Conservation (phyloP, 257 asterid genomes). For the Solanum chmielewskii region DNA sequence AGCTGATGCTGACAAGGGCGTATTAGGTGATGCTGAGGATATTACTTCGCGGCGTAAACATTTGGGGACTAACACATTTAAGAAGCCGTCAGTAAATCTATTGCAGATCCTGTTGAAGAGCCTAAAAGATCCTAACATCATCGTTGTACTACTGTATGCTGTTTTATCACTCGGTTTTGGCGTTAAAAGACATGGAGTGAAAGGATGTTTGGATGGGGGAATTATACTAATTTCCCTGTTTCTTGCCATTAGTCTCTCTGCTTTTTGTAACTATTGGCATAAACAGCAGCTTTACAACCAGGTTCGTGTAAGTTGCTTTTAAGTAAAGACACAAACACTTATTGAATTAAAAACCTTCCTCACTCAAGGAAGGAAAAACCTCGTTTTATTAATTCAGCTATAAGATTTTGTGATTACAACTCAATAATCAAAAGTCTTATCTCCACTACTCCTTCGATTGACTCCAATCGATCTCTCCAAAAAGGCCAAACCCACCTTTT, state of each 20-base stretch:
- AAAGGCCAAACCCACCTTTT: too few relatives aligned
- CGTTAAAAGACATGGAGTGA: slow-evolving; percentile 22
- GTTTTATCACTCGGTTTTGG: slow-evolving; percentile 42
- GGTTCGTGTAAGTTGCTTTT: too few relatives aligned
- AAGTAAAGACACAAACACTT: too few relatives aligned
- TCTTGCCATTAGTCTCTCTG: slow-evolving; percentile 39
- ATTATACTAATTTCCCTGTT: slow-evolving; percentile 42
- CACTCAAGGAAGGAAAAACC: too few relatives aligned
- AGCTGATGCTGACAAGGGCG: slow-evolving; percentile 31
- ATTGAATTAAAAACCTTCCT: too few relatives aligned
- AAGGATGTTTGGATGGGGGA: slow-evolving; percentile 63
- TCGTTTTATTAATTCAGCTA: too few relatives aligned
- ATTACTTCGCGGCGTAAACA: background rate
- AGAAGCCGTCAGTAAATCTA: slow-evolving; percentile 19
- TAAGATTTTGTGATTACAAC: too few relatives aligned
- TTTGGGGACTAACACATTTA: slow-evolving; percentile 41
- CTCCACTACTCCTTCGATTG: too few relatives aligned
- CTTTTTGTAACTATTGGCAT: slow-evolving; percentile 42
- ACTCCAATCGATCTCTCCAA: too few relatives aligned
- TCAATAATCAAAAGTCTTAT: too few relatives aligned
- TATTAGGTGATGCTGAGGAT: slow-evolving; percentile 26
- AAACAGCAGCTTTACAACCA: slow-evolving; percentile 39
- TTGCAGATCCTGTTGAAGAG: slow-evolving; percentile 24
- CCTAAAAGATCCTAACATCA: slow-evolving; percentile 33
- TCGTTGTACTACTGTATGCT: slow-evolving; percentile 39